Evolutionary conservation across 78 protist species (phyloP), one percentile per base, ranked within the genome.

Genomic region (Ministeria vibrans): DNA sequence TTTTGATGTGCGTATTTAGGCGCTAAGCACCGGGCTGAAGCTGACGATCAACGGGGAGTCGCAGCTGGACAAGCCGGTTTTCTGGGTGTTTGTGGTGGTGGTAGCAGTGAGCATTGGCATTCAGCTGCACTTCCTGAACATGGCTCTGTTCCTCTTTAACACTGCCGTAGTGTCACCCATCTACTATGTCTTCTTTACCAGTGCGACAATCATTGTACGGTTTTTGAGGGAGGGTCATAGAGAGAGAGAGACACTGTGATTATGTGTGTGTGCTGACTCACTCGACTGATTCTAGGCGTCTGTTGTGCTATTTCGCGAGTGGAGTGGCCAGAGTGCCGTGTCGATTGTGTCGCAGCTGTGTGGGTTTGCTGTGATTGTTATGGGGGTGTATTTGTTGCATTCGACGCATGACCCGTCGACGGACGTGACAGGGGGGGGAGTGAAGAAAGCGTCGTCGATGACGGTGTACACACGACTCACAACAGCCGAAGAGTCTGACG

Each of bases 161-260:
- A 62, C 81, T 3, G 66, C 81, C 2, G 7, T 62, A 1, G 81
- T 77, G 13, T 38, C 81, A 9, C 69, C 81, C 39, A 32, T 62
- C n/a, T 77, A 77, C 43, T 77, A 77, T 36, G 81, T 77, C 73
- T 7, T 77, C 44, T 77, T 77, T 73, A 77, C 81, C 20, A 25
- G 27, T 7, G 3, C 28, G 32, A 62, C 73, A 0, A 59, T 77
- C 62, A 20, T 69, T 34, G 81, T 71, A 11, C 55, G 9, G 55
- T 49, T 9, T 49, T 9, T 49, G 55, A 20, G 55, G 9, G 55
- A 20, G 55, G 9, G 55, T 49, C n/a, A 20, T 15, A 20, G 55
- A 20, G 55, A 20, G 55, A 20, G 55, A 20, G 55, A 20, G 55
- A 20, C n/a, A 20, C n/a, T 49, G 55, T 49, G n/a, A 20, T 9